phyloP scores from a whole-genome alignment of 2,329 filamentous ascomycete species.

The Xylariaceae sp. region DNA sequence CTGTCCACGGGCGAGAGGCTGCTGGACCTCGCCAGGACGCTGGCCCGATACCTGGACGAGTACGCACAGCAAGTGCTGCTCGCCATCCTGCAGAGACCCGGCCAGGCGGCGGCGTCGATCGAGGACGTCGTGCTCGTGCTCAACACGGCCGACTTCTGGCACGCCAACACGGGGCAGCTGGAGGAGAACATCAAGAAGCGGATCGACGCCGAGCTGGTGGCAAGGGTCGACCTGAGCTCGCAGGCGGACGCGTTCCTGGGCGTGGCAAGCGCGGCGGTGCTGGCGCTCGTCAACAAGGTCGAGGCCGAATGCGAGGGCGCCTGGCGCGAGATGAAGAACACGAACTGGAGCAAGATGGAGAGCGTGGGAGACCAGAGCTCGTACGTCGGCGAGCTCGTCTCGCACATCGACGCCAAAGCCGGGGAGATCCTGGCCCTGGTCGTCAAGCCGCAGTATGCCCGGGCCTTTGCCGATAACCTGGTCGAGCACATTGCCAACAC shows the following conservation, averaged over 20 bases:
- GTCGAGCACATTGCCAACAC: conserved; percentile 77
- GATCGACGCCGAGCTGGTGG: conserved; percentile 72
- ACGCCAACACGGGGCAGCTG: conserved; percentile 83
- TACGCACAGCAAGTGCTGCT: conserved; percentile 92
- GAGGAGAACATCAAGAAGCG: conserved; percentile 91
- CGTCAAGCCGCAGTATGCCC: conserved; percentile 86
- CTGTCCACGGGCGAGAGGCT: conserved; percentile 85
- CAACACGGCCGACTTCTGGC: conserved; percentile 97
- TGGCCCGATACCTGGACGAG: conserved; percentile 90
- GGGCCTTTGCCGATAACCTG: conserved; percentile 93
- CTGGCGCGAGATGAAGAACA: conserved; percentile 97
- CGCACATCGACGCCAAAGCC: conserved; percentile 64
- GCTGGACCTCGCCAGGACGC: conserved; percentile 74
- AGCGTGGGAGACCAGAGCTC: conserved; percentile 88
- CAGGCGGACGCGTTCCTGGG: conserved; percentile 95
- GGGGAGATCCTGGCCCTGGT: conserved; percentile 71
- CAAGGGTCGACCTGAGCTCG: conserved; percentile 79
- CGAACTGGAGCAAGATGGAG: conserved; percentile 90
- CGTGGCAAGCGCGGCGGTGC: conserved; percentile 81
- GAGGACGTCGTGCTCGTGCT: conserved; percentile 81
- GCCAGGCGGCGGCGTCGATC: conserved; percentile 47
- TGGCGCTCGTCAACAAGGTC: conserved; percentile 76
- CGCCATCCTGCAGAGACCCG: conserved; percentile 57
- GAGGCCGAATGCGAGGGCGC: conserved; percentile 76
- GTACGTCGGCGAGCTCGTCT: conserved; percentile 79